Percentiles rank a stretch among this genome's conserved stretches.
phyloP scores from a whole-genome alignment of 164 flowering plant species.

The Cinnamomum micranthum region DNA sequence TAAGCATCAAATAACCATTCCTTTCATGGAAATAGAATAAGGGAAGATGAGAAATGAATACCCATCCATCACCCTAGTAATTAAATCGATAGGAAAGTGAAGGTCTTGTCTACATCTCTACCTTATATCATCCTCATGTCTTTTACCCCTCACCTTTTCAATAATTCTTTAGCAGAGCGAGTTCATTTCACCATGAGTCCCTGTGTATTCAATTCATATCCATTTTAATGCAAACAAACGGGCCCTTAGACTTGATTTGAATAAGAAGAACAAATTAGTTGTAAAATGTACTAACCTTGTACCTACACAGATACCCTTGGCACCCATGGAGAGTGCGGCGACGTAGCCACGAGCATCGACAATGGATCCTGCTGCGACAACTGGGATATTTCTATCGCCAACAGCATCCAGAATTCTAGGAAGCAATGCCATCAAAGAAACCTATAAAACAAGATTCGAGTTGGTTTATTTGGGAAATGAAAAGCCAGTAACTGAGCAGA shows the following conservation, averaged over 20 bases:
- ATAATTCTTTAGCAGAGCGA: too few species aligned
- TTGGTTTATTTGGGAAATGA: neutral
- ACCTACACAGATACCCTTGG: constrained; percentile 29
- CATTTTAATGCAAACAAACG: too few species aligned
- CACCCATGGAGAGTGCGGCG: constrained; percentile 27
- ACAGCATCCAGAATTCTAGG: constrained; percentile 30
- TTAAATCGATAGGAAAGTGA: too few species aligned
- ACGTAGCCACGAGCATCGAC: constrained; percentile 30
- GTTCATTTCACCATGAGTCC: too few species aligned
- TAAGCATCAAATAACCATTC: too few species aligned
- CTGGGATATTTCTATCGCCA: constrained; percentile 24
- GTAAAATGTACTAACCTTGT: constrained; percentile 19
- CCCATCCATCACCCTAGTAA: too few species aligned
- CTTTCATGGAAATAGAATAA: too few species aligned
- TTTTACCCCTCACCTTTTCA: too few species aligned
- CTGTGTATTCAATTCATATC: too few species aligned
- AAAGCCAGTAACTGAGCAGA: neutral
- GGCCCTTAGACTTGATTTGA: neutral
- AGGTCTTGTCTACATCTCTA: too few species aligned
- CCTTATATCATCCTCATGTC: too few species aligned
- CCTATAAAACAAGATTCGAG: constrained; percentile 6
- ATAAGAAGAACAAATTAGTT: neutral
- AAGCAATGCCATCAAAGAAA: constrained; percentile 22
- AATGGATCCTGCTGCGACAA: constrained; percentile 29
- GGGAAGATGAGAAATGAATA: too few species aligned